Evolutionary conservation across 106 monocot genomes (phyloP), one percentile per base, ranked within the genome.

Genomic region (Apostasia ramifera): DNA sequence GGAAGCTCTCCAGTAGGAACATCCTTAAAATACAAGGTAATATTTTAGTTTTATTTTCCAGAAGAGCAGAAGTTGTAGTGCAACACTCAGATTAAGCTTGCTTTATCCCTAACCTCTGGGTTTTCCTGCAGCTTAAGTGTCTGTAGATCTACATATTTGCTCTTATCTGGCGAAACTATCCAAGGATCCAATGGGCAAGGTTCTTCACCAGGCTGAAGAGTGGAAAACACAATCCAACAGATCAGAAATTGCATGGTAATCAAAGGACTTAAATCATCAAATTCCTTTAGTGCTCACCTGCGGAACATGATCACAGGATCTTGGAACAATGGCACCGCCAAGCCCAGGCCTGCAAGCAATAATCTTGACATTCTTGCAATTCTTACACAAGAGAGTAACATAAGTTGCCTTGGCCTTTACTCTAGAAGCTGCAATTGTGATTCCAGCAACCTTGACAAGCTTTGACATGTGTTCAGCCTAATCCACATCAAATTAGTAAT

Each of bases 351-450:
- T 70, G 47, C 97, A 97, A 41, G 97, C 79, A 45, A 97, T 92
- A 0, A 67, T 89, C 57, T 75, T 92, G 13, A 85, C 55, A 47
- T 74, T 92, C 68, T 81, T 92, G 55, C 97, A 97, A 67, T 97
- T 97, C 87, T 97, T 97, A 77, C 97, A 97, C 65, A 87, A 43
- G 5, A 97, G 79, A 1, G 86, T 97, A 49, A 97, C 97, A 80
- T 97, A 90, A 4, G 97, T 97, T 39, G 97, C 97, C 74, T 97
- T 97, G 49, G 97, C 97, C 82, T 97, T 97, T 63, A 92, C 89
- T 57, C 92, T 81, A 5, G 97, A 97, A 12, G 97, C 89, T 6
- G 97, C 97, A 63, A 97, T 97, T 0, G 85, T 77, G 26, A 97
- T 97, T 8, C 97, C 97, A 8, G 92, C 77, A 58, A 97, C 92